Base-by-base conservation (phyloP, 2,329 filamentous ascomycete species). In the Alternaria consortialis region DNA sequence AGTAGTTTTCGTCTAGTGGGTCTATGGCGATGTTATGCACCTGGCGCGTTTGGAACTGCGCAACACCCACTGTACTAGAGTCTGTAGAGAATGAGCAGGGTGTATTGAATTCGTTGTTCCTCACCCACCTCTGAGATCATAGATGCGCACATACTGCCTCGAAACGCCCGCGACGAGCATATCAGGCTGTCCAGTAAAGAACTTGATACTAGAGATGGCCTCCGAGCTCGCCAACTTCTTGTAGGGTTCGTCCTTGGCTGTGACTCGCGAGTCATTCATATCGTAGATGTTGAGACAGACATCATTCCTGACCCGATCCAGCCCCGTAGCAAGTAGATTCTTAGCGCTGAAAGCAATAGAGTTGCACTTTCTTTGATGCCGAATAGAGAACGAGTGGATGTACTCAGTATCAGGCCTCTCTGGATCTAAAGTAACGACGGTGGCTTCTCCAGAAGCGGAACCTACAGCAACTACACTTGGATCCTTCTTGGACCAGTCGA, bases 261-360 rank as follows among this genome's bases (percentile, higher is more conserved):
- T 20, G 83, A 85, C 48, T 88, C 82, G 69, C 80, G 72, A 67
- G 58, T 74, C 86, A 68, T 87, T 90, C 56, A 93, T 84, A 76
- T 96, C 91, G 86, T 91, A 95, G 31, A 95, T 89, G 70, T 94
- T 92, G 50, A 96, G 84, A 69, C 91, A 93, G 64, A 90, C 87
- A 73, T 95, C 92, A 78, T 92, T 93, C 32, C 92, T 87, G 25
- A 94, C 91, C 68, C 91, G 86, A 71, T 95, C 92, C 53, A 95
- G 82, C 1, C 91, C 92, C 29, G 93, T 91, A 9, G 92, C 92
- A 53, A 96, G 81, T 57, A 91, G 83, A 51, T 83, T 81, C 17
- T 90, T 90, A 4, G 87, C 88, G 72, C 89, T 94, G 80, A 95
- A 93, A 4, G 91, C 89, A 40, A 95, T 91, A 0, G 91, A 91